Evolutionary conservation across 202 grass and related monocot species (phyloP).

Genomic region (Brachypodium distachyon): DNA sequence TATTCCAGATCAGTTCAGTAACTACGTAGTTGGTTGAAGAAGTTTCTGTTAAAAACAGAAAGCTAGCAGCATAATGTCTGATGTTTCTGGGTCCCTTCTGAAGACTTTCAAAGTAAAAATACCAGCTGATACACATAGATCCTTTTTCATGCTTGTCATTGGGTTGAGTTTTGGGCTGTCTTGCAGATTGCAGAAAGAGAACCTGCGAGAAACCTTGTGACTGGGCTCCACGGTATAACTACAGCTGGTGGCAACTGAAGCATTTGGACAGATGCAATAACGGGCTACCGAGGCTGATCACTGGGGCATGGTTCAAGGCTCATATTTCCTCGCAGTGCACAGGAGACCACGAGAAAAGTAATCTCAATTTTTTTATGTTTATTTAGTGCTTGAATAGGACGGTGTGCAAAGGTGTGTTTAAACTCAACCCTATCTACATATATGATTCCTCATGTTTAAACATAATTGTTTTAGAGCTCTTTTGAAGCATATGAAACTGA

Average conservation of each 20-base stretch:
- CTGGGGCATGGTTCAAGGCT: background rate
- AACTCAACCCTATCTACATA: background rate
- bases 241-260: background rate
- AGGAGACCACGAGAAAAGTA: no score
- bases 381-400: background rate
- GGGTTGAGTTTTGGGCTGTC: background rate
- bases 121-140: background rate
- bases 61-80: background rate
- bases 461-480: background rate
- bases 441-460: no score
- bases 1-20: background rate
- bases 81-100: background rate
- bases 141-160: background rate
- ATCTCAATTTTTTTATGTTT: background rate
- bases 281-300: background rate
- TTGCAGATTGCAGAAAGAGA: background rate
- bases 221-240: background rate
- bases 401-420: background rate
- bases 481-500: background rate
- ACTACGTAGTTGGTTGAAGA: background rate
- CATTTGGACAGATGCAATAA: background rate
- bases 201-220: background rate
- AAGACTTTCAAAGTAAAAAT: background rate
- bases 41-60: background rate
- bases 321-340: no score